A percentile compares a stretch with the other conserved stretches of the same genome.
Evolutionary conservation across 2,329 filamentous ascomycete genomes (phyloP).

Genomic region (Cephalotrichum gorgonifer): DNA sequence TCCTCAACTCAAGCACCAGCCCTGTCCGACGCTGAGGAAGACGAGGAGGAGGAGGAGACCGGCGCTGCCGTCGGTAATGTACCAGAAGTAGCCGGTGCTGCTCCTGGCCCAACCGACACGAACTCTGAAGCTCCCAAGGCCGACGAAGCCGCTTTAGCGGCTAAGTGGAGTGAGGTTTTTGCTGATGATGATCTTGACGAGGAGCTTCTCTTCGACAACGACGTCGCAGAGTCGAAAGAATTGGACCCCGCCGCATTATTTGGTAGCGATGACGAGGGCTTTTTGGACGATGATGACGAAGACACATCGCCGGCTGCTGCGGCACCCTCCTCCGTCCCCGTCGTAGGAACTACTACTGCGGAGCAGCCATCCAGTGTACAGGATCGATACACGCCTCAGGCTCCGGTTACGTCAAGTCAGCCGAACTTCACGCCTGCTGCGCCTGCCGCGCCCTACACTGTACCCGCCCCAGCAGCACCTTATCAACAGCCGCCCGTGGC

Average conservation of each 20-base stretch:
- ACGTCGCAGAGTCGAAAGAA: conserved; percentile 27
- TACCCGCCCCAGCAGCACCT: conserved; percentile 9
- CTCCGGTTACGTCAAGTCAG: conserved; percentile 8
- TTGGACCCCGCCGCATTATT: conserved; percentile 58
- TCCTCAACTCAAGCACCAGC: background rate
- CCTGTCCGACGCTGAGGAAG: background rate
- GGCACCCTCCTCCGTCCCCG: too few species aligned
- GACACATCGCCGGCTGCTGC: conserved; percentile 16
- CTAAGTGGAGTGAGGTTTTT: conserved; percentile 76
- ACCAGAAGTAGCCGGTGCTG: background rate
- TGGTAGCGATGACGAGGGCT: conserved; percentile 76
- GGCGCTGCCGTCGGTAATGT: background rate
- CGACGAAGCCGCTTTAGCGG: conserved; percentile 46
- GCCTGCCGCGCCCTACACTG: conserved; percentile 5
- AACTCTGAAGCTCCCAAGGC: conserved; percentile 19
- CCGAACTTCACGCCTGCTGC: background rate
- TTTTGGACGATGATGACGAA: conserved; percentile 60
- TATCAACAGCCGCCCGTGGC: conserved; percentile 9
- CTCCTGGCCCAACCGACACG: conserved; percentile 11
- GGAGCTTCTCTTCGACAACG: conserved; percentile 50
- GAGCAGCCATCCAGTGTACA: conserved; percentile 1
- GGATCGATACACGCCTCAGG: conserved; percentile 9
- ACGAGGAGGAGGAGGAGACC: background rate
- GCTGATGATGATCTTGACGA: conserved; percentile 66
- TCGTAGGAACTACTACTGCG: background rate